Evolutionary conservation across 2,329 filamentous ascomycete genomes (phyloP), one percentile per base, ranked within the genome.

Genomic region (Penicillium sp.): DNA sequence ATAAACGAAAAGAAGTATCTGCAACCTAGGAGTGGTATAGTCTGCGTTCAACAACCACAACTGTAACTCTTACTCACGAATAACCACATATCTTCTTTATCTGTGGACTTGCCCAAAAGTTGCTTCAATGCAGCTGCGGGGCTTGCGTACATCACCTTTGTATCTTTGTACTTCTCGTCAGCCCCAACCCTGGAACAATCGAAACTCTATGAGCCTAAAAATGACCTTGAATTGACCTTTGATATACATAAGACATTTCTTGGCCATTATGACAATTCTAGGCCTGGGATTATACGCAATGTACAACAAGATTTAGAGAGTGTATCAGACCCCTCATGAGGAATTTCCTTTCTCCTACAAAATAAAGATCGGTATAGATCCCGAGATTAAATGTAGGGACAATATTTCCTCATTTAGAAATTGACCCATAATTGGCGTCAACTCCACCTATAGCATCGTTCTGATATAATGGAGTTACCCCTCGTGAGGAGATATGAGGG

Each of bases 21-120:
- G 89, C 68, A n/a, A 69, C 68, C 68, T 69, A 33, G 4, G 5
- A 8, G 4, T n/a, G 4, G 6, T 25, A 48, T 25, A 53, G 37
- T 25, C 9, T 17, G 10, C 9, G 12, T 17, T 16, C 16, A 25
- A 28, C 35, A 7, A 33, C 11, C 6, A 6, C 2, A 25, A 12
- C 7, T 19, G 14, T 5, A 36, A 5, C 12, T 8, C 4, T 7
- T 5, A 65, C 76, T 63, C 61, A 81, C 91, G 66, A 96, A 97
- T 61, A 96, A 95, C 92, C 92, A 96, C 5, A 89, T 94, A 67
- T 93, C 92, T 60, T 91, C 91, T 72, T 87, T 89, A 37, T 91
- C 88, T 0, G 88, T 87, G 61, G 90, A 88, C 57, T 66, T 72
- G 9, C 89, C 84, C 16, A 94, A 80, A 6, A 96, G 79, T 60